Base-by-base conservation (phyloP, 805 yeast species). In the Candida multigemmis region DNA sequence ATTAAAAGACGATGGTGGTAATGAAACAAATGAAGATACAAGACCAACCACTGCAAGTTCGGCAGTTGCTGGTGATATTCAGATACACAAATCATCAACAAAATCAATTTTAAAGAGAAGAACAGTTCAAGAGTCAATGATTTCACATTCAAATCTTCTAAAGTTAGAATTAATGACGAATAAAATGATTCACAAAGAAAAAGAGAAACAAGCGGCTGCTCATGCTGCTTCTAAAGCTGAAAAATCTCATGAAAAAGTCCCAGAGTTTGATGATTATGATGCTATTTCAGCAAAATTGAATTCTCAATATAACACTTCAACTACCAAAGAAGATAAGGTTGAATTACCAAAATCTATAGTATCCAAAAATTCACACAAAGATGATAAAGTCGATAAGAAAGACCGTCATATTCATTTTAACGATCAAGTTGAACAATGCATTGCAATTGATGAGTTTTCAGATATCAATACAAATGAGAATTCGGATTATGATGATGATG, bases 371-470 rank as follows among this genome's bases (percentile, higher is more conserved):
- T 12, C 14, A 22, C 12, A 19, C 16, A 12, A 10, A 7, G 12
- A 13, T 20, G 12, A 12, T 24, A 16, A 7, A 11, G 23, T 5
- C 23, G 22, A n/a, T 9, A 33, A 33, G 23, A 34, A 34, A 13
- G 65, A 58, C 38, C 71, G 93, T 34, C 94, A 72, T 41, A 87
- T 91, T 35, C 97, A 87, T 53, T 91, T 91, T 57, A 91, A 80
- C 50, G 93, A 85, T 48, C 74, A 86, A 28, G 99, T 91, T 17
- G 87, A 85, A 50, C 99, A 91, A 53, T 91, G 98, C 53, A 76
- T 83, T 35, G 87, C 94, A 0, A 48, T 87, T 7, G 74, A 68
- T 31, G 46, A 46, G 8, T 45, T 34, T 24, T 38, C 44, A 20
- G 49, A 46, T 22, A 54, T 43, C 19, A 41, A 36, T 24, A 47